Evolutionary conservation across 441 rosid species (phyloP).

Genomic region (Pelargonium citronellum): DNA sequence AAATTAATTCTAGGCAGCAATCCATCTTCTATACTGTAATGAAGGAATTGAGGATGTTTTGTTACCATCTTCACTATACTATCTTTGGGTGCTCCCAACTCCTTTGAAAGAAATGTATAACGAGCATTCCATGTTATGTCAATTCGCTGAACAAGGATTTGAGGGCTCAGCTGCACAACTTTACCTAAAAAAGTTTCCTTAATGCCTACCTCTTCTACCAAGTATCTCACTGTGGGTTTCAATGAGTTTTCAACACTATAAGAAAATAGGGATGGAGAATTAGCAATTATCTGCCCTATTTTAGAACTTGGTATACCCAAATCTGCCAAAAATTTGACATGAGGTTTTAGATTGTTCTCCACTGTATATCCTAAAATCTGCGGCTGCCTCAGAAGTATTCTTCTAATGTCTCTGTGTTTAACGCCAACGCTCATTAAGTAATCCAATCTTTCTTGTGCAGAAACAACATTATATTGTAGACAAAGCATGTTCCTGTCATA

Average conservation of each 20-base stretch:
- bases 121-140: conserved; percentile 91
- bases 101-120: conserved; percentile 74
- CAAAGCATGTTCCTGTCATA: conserved; percentile 83
- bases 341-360: conserved; percentile 73
- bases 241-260: conserved; percentile 85
- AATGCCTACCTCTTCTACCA: conserved; percentile 91
- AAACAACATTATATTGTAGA: conserved; percentile 62
- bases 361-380: conserved; percentile 81
- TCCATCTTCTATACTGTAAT: conserved; percentile 87
- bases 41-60: conserved; percentile 91
- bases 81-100: conserved; percentile 87
- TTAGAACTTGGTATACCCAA: conserved; percentile 74
- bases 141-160: conserved; percentile 84
- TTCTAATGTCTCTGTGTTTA: conserved; percentile 70
- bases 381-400: conserved; percentile 82
- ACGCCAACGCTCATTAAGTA: conserved; percentile 83
- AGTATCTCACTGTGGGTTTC: conserved; percentile 81
- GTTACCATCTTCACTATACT: conserved; percentile 83
- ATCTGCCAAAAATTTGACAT: conserved; percentile 61
- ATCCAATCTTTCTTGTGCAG: conserved; percentile 79
- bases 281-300: conserved; percentile 77
- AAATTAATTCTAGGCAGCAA: conserved; percentile 85
- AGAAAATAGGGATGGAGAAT: conserved; percentile 67
- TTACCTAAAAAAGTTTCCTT: conserved; percentile 65
- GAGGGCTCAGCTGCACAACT: conserved; percentile 92